Conservation (phyloP, 148 eudicot species). For the Dysphania ambrosioides region DNA sequence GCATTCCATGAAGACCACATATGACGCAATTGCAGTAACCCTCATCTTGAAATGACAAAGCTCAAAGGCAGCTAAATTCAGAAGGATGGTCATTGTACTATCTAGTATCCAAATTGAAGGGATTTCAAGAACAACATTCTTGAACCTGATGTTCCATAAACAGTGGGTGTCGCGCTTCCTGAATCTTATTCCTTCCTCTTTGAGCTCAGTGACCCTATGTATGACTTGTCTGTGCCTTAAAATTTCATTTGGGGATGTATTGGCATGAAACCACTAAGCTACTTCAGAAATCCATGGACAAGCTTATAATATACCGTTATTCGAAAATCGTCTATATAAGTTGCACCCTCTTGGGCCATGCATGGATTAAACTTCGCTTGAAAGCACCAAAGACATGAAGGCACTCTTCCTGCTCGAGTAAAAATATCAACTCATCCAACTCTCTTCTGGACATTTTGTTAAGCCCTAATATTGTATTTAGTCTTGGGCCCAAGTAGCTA, state of each 20-base stretch:
- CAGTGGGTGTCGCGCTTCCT: conserved; percentile 44
- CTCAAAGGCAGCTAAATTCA: conserved; percentile 55
- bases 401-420: conserved; percentile 1
- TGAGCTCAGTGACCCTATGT: conserved; percentile 57
- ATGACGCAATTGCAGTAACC: conserved; percentile 20
- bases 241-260: too few relatives aligned
- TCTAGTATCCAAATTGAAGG: conserved; percentile 27
- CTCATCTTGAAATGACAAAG: conserved; percentile 32
- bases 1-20: conserved; percentile 26
- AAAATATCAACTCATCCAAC: conserved; percentile 6
- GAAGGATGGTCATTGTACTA: conserved; percentile 36
- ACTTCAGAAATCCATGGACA: too few relatives aligned
- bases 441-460: conserved; percentile 36
- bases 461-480: too few relatives aligned
- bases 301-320: too few relatives aligned
- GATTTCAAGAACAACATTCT: conserved; percentile 48
- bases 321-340: conserved; percentile 7
- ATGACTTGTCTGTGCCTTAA: conserved; percentile 48
- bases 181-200: conserved; percentile 56
- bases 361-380: conserved; percentile 18
- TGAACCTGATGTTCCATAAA: conserved; percentile 60
- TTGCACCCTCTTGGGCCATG: neutral
- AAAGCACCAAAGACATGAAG: conserved; percentile 31
- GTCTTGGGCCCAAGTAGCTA: too few relatives aligned
- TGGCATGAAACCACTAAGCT: too few relatives aligned